Evolutionary conservation across 129 eudicot genomes (phyloP).

Genomic region (Erigeron canadensis): DNA sequence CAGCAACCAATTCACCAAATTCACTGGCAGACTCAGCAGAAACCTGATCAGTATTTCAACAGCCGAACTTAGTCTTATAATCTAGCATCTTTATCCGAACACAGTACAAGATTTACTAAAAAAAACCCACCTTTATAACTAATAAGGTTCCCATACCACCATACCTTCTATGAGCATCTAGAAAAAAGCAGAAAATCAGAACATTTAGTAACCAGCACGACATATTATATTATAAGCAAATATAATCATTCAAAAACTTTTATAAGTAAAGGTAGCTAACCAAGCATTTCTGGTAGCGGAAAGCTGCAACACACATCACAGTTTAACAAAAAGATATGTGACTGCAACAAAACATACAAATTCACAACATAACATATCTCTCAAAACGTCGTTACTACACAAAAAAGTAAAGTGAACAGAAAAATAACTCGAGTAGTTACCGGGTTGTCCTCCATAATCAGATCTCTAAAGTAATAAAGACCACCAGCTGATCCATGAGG

Average conservation of each 20-base stretch:
- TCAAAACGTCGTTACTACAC: background rate
- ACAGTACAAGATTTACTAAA: conserved; percentile 1
- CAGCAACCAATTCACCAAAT: conserved; percentile 96
- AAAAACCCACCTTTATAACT: conserved; percentile 67
- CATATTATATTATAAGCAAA: background rate
- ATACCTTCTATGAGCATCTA: conserved; percentile 82
- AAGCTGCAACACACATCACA: conserved; percentile 93
- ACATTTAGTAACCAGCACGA: background rate
- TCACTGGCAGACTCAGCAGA: conserved; percentile 93
- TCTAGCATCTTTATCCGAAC: background rate
- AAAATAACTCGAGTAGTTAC: conserved; percentile 27
- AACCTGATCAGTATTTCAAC: conserved; percentile 51
- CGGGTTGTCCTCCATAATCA: conserved; percentile 86
- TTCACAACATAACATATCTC: background rate
- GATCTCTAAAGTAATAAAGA: conserved; percentile 77
- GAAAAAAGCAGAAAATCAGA: conserved; percentile 13
- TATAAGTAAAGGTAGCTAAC: conserved; percentile 41
- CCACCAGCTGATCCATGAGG: conserved; percentile 99
- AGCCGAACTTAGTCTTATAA: background rate
- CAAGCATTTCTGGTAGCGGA: conserved; percentile 85
- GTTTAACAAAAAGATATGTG: conserved; percentile 90
- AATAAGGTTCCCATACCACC: conserved; percentile 90
- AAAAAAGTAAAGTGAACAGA: background rate
- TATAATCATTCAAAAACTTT: background rate
- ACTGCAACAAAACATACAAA: conserved; percentile 48